These are phyloP conservation scores for Debaryomyces psychrophilus DNA, from an alignment of 1,139 yeast genomes.

Conservation along the genomic window DNA sequence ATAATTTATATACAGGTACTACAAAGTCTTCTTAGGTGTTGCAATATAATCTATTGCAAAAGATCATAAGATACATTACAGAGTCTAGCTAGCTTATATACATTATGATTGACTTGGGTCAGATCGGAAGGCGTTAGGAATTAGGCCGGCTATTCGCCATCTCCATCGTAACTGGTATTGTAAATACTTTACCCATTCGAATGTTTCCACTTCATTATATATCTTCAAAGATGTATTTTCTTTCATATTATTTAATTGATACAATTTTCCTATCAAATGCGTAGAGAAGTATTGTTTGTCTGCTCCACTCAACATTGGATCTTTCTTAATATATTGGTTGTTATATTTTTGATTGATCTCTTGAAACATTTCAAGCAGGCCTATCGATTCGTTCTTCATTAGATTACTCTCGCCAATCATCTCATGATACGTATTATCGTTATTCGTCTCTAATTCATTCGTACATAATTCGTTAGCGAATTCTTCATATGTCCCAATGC, in stretches of 20 bases:
- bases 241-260: slow-evolving; percentile 21
- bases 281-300: slow-evolving; percentile 20
- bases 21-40: not conserved
- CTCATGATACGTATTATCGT: not conserved
- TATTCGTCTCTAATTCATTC: slow-evolving; percentile 4
- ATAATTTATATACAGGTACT: not conserved
- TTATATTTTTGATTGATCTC: slow-evolving; percentile 25
- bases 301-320: not conserved
- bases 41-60: no score
- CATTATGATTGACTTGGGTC: not conserved
- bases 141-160: slow-evolving; percentile 31
- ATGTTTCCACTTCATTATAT: slow-evolving; percentile 12
- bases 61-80: not conserved
- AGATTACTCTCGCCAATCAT: not conserved
- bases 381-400: slow-evolving; percentile 18
- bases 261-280: slow-evolving; percentile 28
- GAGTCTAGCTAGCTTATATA: not conserved
- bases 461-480: slow-evolving; percentile 40
- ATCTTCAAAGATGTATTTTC: not conserved
- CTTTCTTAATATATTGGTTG: not conserved
- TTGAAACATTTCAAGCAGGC: slow-evolving; percentile 28
- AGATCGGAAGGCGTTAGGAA: slow-evolving; percentile 16
- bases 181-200: slow-evolving; percentile 32
- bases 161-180: slow-evolving; percentile 37
- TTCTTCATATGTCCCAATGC: slow-evolving; percentile 60